Percentiles rank a stretch among this genome's conserved stretches.
Conservation (phyloP, 1,284 basidiomycete species). For the Ceraceosorus bombacis region DNA sequence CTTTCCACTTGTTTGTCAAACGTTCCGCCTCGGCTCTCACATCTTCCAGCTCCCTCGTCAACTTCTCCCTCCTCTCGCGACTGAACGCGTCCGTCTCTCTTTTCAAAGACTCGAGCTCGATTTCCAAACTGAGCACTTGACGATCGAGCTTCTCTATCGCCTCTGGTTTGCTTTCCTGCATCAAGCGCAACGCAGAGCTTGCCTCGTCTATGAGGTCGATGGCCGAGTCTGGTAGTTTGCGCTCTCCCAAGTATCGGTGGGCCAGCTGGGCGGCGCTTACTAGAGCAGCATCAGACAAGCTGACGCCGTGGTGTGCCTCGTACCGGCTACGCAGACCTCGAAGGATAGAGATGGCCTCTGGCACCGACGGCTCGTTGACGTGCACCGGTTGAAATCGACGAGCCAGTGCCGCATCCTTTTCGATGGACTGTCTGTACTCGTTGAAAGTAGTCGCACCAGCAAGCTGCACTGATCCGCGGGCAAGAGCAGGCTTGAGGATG, state of each 20-base stretch:
- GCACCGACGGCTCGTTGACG: slow-evolving; percentile 81
- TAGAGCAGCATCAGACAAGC: slow-evolving; percentile 81
- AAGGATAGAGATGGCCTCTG: slow-evolving; percentile 86
- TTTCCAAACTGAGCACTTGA: slow-evolving; percentile 70
- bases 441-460: slow-evolving; percentile 90
- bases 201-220: slow-evolving; percentile 49
- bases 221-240: slow-evolving; percentile 47
- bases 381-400: slow-evolving; percentile 84
- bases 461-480: slow-evolving; percentile 78
- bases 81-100: slow-evolving; percentile 79
- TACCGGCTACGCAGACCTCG: slow-evolving; percentile 78
- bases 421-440: slow-evolving; percentile 92
- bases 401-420: slow-evolving; percentile 78
- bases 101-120: slow-evolving; percentile 80
- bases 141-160: slow-evolving; percentile 74
- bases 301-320: slow-evolving; percentile 56
- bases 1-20: slow-evolving; percentile 65
- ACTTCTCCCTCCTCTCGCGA: slow-evolving; percentile 61
- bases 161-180: slow-evolving; percentile 83
- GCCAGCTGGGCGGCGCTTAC: slow-evolving; percentile 87
- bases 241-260: slow-evolving; percentile 70
- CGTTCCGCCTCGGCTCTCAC: slow-evolving; percentile 38
- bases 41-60: slow-evolving; percentile 52
- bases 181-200: slow-evolving; percentile 69
- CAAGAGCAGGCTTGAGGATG: slow-evolving; percentile 49